Evolutionary conservation across 164 flowering plant species (phyloP), one percentile per base, ranked within the genome.

Genomic region (Chimonanthus praecox): DNA sequence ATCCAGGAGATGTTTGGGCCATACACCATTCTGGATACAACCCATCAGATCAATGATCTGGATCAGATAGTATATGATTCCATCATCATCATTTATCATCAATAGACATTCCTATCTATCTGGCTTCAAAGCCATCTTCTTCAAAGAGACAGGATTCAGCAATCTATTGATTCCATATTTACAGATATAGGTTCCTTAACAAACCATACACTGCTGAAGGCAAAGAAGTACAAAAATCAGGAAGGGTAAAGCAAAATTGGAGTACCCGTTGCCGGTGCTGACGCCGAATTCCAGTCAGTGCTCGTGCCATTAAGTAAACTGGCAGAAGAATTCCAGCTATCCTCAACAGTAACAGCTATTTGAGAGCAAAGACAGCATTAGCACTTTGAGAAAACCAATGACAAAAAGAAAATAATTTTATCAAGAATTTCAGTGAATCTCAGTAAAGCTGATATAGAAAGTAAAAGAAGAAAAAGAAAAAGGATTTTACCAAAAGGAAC

Each of bases 271-370:
- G 88, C 58, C 61, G 81, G 18, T 84, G 85, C 58, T 83, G 85
- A n/a, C 83, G 86, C 60, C 82, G 90, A 50, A 86, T 63, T 47
- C 85, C 81, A 47, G 83, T 79, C 16, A 87, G 82, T 51, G 86
- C 93, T 81, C 79, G 84, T 70, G 87, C 71, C 69, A 88, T 84
- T 44, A 89, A 76, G 77, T 85, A 94, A 33, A 94, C 78, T 45
- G 97, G 97, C 47, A 92, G 68, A 69, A 91, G 72, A 74, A 94
- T 82, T 68, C 97, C 97, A 72, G 79, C 80, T 21, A 83, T 81
- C 72, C 93, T 78, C 21, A 94, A 73, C 18, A 84, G 69, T 50
- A 87, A 65, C 73, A 89, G 58, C 99, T 94, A 87, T 49, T 20
- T n/a, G 21, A 16, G 11, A 71, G 33, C n/a, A 5, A 71, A n/a